Percentiles rank a stretch among this genome's conserved stretches.
phyloP scores from a whole-genome alignment of 208 protist genomes.

The Naegleria lovaniensis region DNA sequence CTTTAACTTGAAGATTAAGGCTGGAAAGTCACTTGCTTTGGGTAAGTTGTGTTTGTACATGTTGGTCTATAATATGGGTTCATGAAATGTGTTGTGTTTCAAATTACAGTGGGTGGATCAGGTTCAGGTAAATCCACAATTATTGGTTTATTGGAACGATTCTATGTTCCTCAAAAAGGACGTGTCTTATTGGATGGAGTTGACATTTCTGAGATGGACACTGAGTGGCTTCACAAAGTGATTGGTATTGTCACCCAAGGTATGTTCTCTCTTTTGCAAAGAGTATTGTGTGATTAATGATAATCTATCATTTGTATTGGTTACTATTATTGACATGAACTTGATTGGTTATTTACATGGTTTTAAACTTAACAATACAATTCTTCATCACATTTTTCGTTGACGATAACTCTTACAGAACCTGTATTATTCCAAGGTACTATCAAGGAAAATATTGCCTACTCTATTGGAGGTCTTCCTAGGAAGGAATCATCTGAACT shows the following conservation, averaged over 20 bases:
- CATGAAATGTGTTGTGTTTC: too few relatives aligned
- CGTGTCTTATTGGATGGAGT: slow-evolving; percentile 49
- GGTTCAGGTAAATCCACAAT: slow-evolving; percentile 60
- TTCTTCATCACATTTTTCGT: too few relatives aligned
- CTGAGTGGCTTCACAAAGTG: slow-evolving; percentile 51
- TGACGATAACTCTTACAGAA: too few relatives aligned
- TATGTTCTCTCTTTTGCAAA: too few relatives aligned
- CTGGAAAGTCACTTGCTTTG: background rate
- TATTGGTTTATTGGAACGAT: slow-evolving; percentile 65
- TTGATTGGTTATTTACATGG: too few relatives aligned
- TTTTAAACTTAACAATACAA: too few relatives aligned
- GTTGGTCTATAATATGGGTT: too few relatives aligned
- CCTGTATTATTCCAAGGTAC: slow-evolving; percentile 9
- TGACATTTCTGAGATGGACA: slow-evolving; percentile 57
- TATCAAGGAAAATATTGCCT: slow-evolving; percentile 18
- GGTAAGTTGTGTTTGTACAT: slow-evolving; percentile 6
- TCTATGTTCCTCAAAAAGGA: slow-evolving; percentile 64
- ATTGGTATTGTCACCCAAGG: background rate
- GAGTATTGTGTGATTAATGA: too few relatives aligned
- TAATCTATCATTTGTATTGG: too few relatives aligned
- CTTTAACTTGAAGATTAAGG: slow-evolving; percentile 4
- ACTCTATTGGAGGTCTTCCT: background rate
- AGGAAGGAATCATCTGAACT: background rate
- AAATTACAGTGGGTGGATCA: background rate
- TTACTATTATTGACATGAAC: too few relatives aligned